Evolutionary conservation across 2,329 filamentous ascomycete genomes (phyloP).

Genomic region (Pseudogymnoascus sp.): DNA sequence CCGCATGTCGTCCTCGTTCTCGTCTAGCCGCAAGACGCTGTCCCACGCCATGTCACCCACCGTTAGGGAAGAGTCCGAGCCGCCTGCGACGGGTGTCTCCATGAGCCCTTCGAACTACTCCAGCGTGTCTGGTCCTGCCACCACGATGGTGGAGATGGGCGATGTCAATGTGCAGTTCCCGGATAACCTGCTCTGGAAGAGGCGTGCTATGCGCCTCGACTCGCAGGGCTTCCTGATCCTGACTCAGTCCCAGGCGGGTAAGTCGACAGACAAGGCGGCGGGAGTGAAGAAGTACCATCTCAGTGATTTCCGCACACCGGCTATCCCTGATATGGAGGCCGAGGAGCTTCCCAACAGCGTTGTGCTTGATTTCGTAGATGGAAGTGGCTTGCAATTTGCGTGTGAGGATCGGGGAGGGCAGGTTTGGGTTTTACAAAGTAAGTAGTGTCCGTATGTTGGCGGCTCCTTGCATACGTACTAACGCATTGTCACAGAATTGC

Average conservation of each 20-base stretch:
- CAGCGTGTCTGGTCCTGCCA: conserved; percentile 35
- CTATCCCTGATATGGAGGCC: conserved; percentile 78
- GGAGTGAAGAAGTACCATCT: conserved; percentile 73
- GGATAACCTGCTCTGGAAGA: conserved; percentile 93
- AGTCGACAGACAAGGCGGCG: conserved; percentile 36
- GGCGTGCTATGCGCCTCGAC: conserved; percentile 79
- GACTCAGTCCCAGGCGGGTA: conserved; percentile 46
- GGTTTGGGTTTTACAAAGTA: conserved; percentile 39
- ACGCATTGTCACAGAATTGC: conserved; percentile 18
- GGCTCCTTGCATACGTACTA: conserved; percentile 9
- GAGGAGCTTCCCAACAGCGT: conserved; percentile 89
- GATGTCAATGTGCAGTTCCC: conserved; percentile 97
- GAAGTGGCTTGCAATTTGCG: conserved; percentile 55
- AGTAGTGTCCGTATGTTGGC: conserved; percentile 10
- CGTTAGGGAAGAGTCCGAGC: conserved; percentile 31
- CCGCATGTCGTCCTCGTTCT: conserved; percentile 52
- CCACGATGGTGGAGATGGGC: conserved; percentile 36
- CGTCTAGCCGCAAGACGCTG: conserved; percentile 34
- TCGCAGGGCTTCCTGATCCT: conserved; percentile 75
- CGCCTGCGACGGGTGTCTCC: conserved; percentile 16
- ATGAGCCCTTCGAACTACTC: conserved; percentile 16
- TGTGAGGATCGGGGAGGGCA: conserved; percentile 55
- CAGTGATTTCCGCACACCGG: conserved; percentile 70
- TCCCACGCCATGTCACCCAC: conserved; percentile 27
- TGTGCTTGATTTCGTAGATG: conserved; percentile 51